Percentiles rank a stretch among this genome's conserved stretches.
Evolutionary conservation across 2,329 filamentous ascomycete species (phyloP).

Genomic region (Monilinia aucupariae): DNA sequence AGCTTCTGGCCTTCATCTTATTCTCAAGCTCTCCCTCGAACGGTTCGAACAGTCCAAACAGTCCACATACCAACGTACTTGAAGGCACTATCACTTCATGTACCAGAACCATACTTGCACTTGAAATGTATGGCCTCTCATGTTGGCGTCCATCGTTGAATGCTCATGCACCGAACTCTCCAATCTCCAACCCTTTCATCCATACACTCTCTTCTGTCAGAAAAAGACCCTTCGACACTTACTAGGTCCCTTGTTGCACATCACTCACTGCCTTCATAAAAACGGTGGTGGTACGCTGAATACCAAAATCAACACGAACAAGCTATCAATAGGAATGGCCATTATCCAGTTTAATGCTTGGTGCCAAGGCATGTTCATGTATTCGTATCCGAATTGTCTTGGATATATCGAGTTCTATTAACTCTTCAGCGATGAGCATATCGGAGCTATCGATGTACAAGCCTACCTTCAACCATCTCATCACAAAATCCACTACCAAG

Average conservation of each 20-base stretch:
- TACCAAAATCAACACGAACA: not conserved
- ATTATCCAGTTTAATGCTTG: no score
- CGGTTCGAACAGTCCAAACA: not conserved
- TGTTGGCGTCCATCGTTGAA: not conserved
- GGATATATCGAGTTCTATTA: no score
- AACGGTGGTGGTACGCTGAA: not conserved
- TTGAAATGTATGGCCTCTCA: not conserved
- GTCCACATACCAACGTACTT: not conserved
- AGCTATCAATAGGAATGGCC: not conserved
- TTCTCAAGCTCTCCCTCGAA: not conserved
- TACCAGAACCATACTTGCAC: no score
- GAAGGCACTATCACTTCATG: not conserved
- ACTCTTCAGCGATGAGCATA: no score
- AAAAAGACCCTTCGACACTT: no score
- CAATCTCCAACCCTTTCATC: not conserved
- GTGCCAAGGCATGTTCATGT: no score
- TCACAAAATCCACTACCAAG: no score
- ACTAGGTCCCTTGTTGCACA: not conserved
- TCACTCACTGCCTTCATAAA: not conserved
- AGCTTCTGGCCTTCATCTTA: not conserved
- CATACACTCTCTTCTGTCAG: not conserved
- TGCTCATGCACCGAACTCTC: not conserved
- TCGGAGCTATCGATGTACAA: no score
- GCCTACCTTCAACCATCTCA: no score
- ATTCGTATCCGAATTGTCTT: no score